Percentiles rank a stretch among this genome's conserved stretches.
Evolutionary conservation across 78 protist genomes (phyloP).

Genomic region (Salpingoeca rosetta): DNA sequence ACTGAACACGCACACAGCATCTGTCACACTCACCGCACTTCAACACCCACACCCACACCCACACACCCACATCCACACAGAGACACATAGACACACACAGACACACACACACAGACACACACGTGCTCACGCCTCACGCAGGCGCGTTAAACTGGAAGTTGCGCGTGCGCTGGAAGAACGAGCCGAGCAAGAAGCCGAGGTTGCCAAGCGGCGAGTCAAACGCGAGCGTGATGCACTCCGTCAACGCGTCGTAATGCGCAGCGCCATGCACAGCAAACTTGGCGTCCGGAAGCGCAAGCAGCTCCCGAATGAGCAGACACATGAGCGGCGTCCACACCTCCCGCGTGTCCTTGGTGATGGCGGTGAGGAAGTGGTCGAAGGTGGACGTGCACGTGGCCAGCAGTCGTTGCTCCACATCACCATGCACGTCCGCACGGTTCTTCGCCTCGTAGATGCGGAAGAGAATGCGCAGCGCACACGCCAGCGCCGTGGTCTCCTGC

Average conservation of each 20-base stretch:
- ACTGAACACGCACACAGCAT: background rate
- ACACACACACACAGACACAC: background rate
- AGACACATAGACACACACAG: background rate
- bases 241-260: background rate
- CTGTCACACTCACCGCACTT: background rate
- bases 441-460: background rate
- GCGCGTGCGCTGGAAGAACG: background rate
- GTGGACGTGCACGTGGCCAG: background rate
- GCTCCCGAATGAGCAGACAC: background rate
- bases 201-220: background rate
- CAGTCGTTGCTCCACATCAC: background rate
- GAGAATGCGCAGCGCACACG: background rate
- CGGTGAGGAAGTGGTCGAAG: background rate
- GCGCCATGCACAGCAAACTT: background rate
- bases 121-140: background rate
- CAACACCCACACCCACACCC: background rate
- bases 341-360: background rate
- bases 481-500: conserved; percentile 3
- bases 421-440: background rate
- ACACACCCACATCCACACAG: background rate
- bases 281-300: background rate
- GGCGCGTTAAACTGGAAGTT: background rate
- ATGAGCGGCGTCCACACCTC: background rate
- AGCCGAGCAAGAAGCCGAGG: background rate
- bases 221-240: background rate